Base-by-base conservation (phyloP, 2,329 filamentous ascomycete species). In the Cercospora brassicicola region DNA sequence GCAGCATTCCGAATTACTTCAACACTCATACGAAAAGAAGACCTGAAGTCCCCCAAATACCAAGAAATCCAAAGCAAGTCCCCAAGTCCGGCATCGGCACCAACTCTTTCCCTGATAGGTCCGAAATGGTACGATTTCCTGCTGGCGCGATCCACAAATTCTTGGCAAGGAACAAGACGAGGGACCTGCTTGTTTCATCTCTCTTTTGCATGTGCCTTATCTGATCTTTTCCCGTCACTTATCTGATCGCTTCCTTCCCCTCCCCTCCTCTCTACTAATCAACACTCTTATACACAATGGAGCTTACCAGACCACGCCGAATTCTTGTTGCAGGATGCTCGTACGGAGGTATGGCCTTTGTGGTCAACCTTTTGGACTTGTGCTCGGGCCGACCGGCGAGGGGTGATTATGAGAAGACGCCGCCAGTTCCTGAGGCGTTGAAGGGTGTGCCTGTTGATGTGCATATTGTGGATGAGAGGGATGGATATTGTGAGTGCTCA, bases 381-480 rank as follows among this genome's bases (percentile, higher is more conserved):
- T 70, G 61, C 53, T 26, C 48, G 20, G 68, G 64, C 26, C 33
- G 64, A 39, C 59, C 67, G 18, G 62, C 67, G 5, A 45, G 69
- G 39, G 66, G 62, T 1, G 59, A 66, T 18, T 65, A 62, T 42
- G 30, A 59, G 33, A 60, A 68, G 42, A 65, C 66, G 20, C 57
- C 53, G n/a, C 70, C 64, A 28, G 60, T 62, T 59, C 31, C 67
- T 28, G 62, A 62, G 31, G 64, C 70, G 11, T 57, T 66, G 59
- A 68, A 66, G 59, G 66, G 70, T 30, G 59, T 76, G 74, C 80
- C 84, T 75, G 79, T 92, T 13, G 85, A 92, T 42, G 88, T 94
- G 61, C 93, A 90, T 23, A 85, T 94, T 23, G 88, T 92, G 26
- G 91, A 94, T 74, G 90, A 93, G 78, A 83, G 90, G n/a, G 91